These are phyloP conservation scores for Raffaelea arxii DNA, from an alignment of 2,329 filamentous ascomycete genomes.

Conservation along the genomic window DNA sequence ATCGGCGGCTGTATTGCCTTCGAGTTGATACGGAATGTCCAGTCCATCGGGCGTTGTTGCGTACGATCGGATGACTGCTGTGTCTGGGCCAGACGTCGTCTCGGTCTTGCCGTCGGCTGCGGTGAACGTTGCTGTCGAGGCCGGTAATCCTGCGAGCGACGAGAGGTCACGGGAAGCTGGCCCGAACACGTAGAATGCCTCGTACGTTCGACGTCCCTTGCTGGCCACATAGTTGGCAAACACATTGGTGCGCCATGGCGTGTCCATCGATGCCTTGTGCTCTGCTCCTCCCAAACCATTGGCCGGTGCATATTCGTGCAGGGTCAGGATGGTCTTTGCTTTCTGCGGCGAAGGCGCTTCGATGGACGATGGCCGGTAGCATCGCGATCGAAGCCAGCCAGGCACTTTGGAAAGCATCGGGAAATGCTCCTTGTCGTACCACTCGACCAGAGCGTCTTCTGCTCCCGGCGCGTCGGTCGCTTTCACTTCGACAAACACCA, in stretches of 20 bases:
- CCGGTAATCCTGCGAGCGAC: constrained; percentile 40
- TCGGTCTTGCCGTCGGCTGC: constrained; percentile 45
- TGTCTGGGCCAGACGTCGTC: constrained; percentile 35
- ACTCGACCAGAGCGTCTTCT: constrained; percentile 47
- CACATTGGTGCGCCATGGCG: constrained; percentile 51
- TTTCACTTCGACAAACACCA: constrained; percentile 52
- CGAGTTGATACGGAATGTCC: constrained; percentile 61
- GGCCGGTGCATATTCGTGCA: constrained; percentile 62
- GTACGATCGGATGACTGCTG: constrained; percentile 55
- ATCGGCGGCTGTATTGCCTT: constrained; percentile 56
- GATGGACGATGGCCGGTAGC: constrained; percentile 58
- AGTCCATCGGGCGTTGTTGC: constrained; percentile 58
- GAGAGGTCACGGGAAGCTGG: constrained; percentile 60
- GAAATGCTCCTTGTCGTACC: constrained; percentile 69
- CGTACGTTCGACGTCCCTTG: constrained; percentile 52
- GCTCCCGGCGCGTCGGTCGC: constrained; percentile 37
- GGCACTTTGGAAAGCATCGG: constrained; percentile 62
- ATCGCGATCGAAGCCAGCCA: constrained; percentile 67
- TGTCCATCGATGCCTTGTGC: constrained; percentile 52
- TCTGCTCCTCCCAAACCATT: constrained; percentile 59
- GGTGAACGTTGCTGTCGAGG: constrained; percentile 36
- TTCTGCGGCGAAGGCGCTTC: constrained; percentile 44
- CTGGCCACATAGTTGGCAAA: constrained; percentile 47
- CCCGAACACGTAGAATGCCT: constrained; percentile 73
- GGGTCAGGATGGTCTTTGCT: constrained; percentile 51